Evolutionary conservation across 2,329 filamentous ascomycete species (phyloP), one percentile per base, ranked within the genome.

Genomic region (Dothiorella sarmentorum): DNA sequence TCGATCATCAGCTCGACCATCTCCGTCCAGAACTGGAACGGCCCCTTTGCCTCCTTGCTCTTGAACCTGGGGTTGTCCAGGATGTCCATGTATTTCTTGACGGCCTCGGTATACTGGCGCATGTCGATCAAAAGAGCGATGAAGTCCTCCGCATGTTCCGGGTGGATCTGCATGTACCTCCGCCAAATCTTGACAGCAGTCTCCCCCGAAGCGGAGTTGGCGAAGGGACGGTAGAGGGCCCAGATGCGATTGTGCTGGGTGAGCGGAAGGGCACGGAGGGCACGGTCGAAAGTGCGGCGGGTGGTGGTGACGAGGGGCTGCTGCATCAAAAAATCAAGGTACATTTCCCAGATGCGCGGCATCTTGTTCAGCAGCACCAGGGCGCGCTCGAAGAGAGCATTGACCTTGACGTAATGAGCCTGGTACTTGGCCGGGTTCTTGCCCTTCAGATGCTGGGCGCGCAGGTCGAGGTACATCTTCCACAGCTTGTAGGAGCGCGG

Each of bases 341-440:
- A 99, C 86, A 97, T 90, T 72, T 97, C 92, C 95, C 94, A 99
- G 70, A 99, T 94, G 65, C 86, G 85, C 22, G 95, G 94, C 94
- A 99, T 99, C 77, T 99, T 99, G 77, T 99, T 97, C 62, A 99
- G 83, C 38, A 99, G 81, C 60, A 97, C 90, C 53, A 99, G 78
- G 3, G 94, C 92, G 66, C 90, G 85, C 76, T 99, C 94, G 71
- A 96, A 99, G 38, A 97, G 84, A 56, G 90, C 83, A 72, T 99
- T 99, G 71, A 97, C 91, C 75, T 97, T 99, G 69, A 86, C 83
- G 75, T 88, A 97, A 69, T 99, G 92, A 60, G 83, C 78, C 55
- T 85, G 85, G 72, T 89, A 91, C 59, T 86, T 82, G 58, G 90
- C 89, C 11, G 93, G 86, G 72, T 96, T 97, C 65, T 93, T 85